These are phyloP conservation scores for Dryadomyces quercivorus DNA, from an alignment of 2,329 filamentous ascomycete species.

Conservation along the genomic window DNA sequence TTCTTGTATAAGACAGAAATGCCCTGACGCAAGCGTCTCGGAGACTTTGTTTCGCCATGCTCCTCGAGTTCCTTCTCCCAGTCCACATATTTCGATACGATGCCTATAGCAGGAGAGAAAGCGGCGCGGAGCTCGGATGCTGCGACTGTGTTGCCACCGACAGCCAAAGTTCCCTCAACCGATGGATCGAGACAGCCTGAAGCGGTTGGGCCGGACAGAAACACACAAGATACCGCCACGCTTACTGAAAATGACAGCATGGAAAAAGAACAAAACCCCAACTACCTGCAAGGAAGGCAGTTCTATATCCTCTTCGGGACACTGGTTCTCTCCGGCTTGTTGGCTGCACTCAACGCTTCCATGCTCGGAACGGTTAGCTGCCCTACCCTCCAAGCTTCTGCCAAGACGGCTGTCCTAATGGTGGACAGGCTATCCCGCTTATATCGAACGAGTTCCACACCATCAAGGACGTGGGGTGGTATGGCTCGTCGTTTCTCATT, in stretches of 20 bases:
- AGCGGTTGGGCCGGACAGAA: too few relatives aligned
- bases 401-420: neutral
- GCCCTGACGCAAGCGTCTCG: too few relatives aligned
- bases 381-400: neutral
- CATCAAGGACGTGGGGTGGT: conserved; percentile 40
- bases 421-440: conserved; percentile 13
- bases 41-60: too few relatives aligned
- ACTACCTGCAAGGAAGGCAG: conserved; percentile 5
- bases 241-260: neutral
- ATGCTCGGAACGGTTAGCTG: conserved; percentile 5
- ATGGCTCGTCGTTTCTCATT: conserved; percentile 36
- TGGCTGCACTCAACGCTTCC: conserved; percentile 7
- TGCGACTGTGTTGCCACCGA: too few relatives aligned
- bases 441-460: conserved; percentile 33
- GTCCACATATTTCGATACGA: too few relatives aligned
- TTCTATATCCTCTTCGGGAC: conserved; percentile 5
- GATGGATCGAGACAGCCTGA: too few relatives aligned
- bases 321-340: neutral
- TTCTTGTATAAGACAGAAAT: too few relatives aligned
- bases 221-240: neutral
- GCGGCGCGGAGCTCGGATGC: too few relatives aligned
- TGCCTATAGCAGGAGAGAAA: too few relatives aligned
- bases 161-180: too few relatives aligned
- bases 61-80: too few relatives aligned
- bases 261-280: neutral